Evolutionary conservation across 1,284 basidiomycete species (phyloP).

Genomic region (Xanthoconium separans): DNA sequence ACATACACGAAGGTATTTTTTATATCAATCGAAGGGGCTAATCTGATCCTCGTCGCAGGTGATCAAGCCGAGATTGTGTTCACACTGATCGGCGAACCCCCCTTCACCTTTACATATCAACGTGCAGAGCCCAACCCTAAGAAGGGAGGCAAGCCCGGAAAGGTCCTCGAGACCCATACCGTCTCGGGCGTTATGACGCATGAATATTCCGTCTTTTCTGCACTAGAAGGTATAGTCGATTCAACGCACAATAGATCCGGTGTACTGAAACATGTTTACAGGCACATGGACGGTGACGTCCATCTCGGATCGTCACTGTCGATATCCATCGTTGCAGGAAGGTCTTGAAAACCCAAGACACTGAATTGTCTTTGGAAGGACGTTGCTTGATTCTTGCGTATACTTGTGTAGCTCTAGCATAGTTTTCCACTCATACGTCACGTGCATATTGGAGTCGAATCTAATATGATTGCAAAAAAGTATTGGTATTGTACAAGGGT

Average conservation of each 20-base stretch:
- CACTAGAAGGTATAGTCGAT: constrained; percentile 66
- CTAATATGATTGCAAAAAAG: constrained; percentile 3
- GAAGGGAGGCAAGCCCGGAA: constrained; percentile 64
- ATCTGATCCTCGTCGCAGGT: constrained; percentile 41
- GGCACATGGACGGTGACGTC: constrained; percentile 94
- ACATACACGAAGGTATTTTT: constrained; percentile 80
- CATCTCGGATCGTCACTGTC: constrained; percentile 81
- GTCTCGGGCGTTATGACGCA: constrained; percentile 76
- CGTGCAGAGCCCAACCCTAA: constrained; percentile 66
- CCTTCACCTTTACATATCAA: constrained; percentile 95
- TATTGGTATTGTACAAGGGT: background rate
- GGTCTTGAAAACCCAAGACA: constrained; percentile 33
- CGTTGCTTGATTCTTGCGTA: constrained; percentile 11
- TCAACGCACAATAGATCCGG: background rate
- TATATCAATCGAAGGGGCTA: background rate
- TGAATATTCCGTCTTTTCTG: constrained; percentile 86
- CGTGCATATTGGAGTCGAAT: background rate
- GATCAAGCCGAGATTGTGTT: constrained; percentile 94
- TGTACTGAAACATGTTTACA: constrained; percentile 32
- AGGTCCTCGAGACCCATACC: constrained; percentile 85
- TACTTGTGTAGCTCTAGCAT: constrained; percentile 27
- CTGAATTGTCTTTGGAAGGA: constrained; percentile 13
- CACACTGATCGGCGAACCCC: constrained; percentile 84
- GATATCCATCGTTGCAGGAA: constrained; percentile 61
- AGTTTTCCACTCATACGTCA: constrained; percentile 7